Percentiles rank a stretch among this genome's conserved stretches.
Conservation (phyloP, 2,329 filamentous ascomycete genomes). For the Ascochyta viciae-villosae region DNA sequence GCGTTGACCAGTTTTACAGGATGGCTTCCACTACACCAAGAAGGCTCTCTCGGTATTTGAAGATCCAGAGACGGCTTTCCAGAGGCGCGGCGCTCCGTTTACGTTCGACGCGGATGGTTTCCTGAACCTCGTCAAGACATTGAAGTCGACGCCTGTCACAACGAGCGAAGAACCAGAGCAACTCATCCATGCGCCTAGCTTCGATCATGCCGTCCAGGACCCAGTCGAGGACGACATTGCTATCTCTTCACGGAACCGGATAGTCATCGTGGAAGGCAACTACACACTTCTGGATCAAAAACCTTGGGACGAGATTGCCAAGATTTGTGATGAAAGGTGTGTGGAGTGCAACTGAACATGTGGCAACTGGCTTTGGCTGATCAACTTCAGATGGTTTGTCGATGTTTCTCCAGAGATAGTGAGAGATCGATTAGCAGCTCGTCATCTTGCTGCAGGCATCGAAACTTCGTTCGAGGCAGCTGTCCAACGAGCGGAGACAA, state of each 20-base stretch:
- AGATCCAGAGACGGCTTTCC: conserved; percentile 29
- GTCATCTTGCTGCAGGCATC: conserved; percentile 35
- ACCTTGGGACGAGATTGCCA: conserved; percentile 28
- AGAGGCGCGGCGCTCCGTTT: conserved; percentile 35
- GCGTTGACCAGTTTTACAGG: conserved; percentile 19
- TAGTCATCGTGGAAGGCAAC: conserved; percentile 37
- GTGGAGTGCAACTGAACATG: not conserved
- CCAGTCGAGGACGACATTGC: conserved; percentile 25
- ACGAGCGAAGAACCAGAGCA: conserved; percentile 21
- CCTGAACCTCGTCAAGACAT: conserved; percentile 22
- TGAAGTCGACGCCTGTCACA: conserved; percentile 29
- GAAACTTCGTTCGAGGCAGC: conserved; percentile 29
- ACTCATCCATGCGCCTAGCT: conserved; percentile 28
- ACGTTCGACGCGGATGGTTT: conserved; percentile 35
- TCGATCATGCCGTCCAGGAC: conserved; percentile 37
- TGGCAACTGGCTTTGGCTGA: conserved; percentile 1
- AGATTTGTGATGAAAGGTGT: conserved; percentile 27
- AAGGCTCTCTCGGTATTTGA: conserved; percentile 26
- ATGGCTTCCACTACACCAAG: conserved; percentile 37
- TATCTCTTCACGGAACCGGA: conserved; percentile 29
- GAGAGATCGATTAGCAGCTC: conserved; percentile 26
- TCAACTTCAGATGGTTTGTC: conserved; percentile 31
- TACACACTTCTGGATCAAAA: conserved; percentile 34
- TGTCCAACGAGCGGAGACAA: conserved; percentile 31
- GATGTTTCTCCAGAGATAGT: conserved; percentile 28